Evolutionary conservation across 1,284 basidiomycete genomes (phyloP).

Genomic region (Heterobasidion occidentale): DNA sequence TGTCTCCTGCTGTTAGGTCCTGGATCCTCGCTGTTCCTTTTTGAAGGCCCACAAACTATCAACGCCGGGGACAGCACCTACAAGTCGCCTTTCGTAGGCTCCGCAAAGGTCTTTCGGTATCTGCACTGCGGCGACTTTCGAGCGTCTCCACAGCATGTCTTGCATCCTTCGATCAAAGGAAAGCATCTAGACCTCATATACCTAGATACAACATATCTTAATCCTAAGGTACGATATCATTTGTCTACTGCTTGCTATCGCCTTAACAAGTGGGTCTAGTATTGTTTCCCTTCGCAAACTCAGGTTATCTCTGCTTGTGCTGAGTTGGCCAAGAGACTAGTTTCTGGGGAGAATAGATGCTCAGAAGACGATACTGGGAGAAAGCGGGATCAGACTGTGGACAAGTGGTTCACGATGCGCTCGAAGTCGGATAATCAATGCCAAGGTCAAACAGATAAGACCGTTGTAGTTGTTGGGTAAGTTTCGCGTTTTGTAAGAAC

Average conservation of each 20-base stretch:
- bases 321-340: constrained; percentile 63
- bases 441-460: constrained; percentile 14
- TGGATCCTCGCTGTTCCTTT: constrained; percentile 90
- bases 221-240: constrained; percentile 58
- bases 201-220: constrained; percentile 94
- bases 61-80: constrained; percentile 79
- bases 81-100: constrained; percentile 67
- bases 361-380: constrained; percentile 16
- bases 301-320: constrained; percentile 91
- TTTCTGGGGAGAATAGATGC: constrained; percentile 30
- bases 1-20: constrained; percentile 44
- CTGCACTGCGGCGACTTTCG: constrained; percentile 96
- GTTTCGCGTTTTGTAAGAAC: constrained; percentile 11
- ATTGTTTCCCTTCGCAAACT: constrained; percentile 92
- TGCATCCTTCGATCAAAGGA: constrained; percentile 75
- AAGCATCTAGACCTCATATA: constrained; percentile 85
- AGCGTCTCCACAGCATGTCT: constrained; percentile 76
- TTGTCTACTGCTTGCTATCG: background rate
- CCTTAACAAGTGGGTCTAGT: constrained; percentile 32
- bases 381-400: constrained; percentile 20
- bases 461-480: constrained; percentile 86
- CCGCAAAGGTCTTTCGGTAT: constrained; percentile 72
- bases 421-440: constrained; percentile 5
- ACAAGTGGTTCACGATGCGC: constrained; percentile 8
- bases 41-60: constrained; percentile 85